Base-by-base conservation (phyloP, 306 rosid species). In the Lathyrus tuberosus region DNA sequence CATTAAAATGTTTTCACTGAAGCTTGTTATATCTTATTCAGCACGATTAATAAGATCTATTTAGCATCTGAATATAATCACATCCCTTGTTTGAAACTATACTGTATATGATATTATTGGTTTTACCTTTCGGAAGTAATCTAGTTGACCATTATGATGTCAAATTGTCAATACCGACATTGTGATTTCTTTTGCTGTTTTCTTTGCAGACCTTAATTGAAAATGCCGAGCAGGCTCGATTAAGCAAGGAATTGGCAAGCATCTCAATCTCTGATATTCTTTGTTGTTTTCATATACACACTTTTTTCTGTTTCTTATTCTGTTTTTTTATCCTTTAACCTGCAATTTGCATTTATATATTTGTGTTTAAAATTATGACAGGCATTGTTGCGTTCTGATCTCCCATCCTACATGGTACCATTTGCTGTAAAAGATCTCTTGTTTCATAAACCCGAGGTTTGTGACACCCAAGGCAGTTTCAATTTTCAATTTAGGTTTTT, bases 201-300 rank as follows among this genome's bases (percentile, higher is more conserved):
- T 72, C 72, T 53, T 69, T 76, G 80, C 69, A 90, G 97, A 78
- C 96, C 79, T 90, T 94, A 89, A 76, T 84, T 66, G 74, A 83
- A 78, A 84, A 82, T 81, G 94, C 94, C 67, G 92, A 87, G 62
- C 98, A 87, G 76, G 98, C 97, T 62, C 58, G 87, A 67, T 83
- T 94, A 69, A 90, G 98, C 96, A 94, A 94, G 86, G 88, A 94
- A 81, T 78, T 94, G 98, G 98, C 86, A 90, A 82, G 70, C 77
- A 65, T 52, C 75, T 66, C 57, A 31, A 67, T 40, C 67, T 71
- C 70, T 64, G 41, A 46, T 57, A 62, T 49, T 48, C 8, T 65
- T 37, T 40, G 13, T 13, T 57, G 17, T 47, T 28, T 70, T 63
- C 62, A 46, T 70, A 60, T 24, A 0, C 28, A 43, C 43, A 10